Percentiles rank a stretch among this genome's conserved stretches.
phyloP scores from a whole-genome alignment of 768 basidiomycete genomes.

The Peribolospora kevripleyi region DNA sequence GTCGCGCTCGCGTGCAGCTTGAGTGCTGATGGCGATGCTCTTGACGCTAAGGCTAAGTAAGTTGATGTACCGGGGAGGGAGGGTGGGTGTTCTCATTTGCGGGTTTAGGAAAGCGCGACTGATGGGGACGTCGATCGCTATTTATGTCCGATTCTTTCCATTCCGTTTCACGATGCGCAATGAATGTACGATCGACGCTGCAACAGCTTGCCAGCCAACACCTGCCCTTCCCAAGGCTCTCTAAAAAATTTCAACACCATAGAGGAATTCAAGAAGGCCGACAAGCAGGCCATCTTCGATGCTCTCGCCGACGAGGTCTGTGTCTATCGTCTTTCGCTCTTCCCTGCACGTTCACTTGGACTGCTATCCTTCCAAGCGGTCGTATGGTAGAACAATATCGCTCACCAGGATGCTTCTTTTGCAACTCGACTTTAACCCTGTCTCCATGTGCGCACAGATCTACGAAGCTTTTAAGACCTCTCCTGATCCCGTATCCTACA shows the following conservation, averaged over 20 bases:
- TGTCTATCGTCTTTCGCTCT: slow-evolving; percentile 4
- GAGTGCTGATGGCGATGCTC: slow-evolving; percentile 16
- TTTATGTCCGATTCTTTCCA: not conserved
- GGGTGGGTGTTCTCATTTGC: not conserved
- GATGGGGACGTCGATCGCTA: not conserved
- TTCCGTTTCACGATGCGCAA: not conserved
- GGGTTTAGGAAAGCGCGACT: not conserved
- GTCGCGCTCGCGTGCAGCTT: slow-evolving; percentile 38
- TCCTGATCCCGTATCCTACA: slow-evolving; percentile 28
- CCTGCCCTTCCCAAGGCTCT: slow-evolving; percentile 25
- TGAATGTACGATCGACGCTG: not conserved
- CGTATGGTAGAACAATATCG: no score
- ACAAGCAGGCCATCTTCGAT: slow-evolving; percentile 72
- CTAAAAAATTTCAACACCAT: slow-evolving; percentile 94
- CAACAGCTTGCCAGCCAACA: not conserved
- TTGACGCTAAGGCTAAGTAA: slow-evolving; percentile 13
- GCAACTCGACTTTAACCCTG: not conserved
- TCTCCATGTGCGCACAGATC: slow-evolving; percentile 8
- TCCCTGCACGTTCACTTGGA: no score
- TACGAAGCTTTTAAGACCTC: slow-evolving; percentile 11
- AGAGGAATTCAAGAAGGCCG: slow-evolving; percentile 73
- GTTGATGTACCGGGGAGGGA: not conserved
- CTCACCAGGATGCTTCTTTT: not conserved
- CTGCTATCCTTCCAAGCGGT: no score
- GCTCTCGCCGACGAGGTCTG: slow-evolving; percentile 39